Evolutionary conservation across 1,139 yeast species (phyloP), one percentile per base, ranked within the genome.

Genomic region (Wickerhamomyces sp.): DNA sequence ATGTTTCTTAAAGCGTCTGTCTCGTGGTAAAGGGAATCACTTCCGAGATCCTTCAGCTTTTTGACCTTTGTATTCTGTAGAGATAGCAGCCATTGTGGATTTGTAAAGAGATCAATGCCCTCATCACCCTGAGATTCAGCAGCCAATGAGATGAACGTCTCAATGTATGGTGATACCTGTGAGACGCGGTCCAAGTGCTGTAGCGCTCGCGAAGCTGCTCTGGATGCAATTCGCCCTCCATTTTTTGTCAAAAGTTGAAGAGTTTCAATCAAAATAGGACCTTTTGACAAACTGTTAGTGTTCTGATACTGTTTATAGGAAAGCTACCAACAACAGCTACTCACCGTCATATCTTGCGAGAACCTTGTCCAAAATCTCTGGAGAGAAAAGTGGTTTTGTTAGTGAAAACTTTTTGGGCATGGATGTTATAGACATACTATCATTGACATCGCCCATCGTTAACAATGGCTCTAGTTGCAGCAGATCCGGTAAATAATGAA

Each of bases 21-120:
- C 36, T 57, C 60, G 26, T 56, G 58, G 36, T 53, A 56, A 10
- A 54, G 18, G 18, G 39, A 43, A 11, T 56, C 58, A 7, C 51
- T 49, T 10, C 46, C 49, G n/a, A 51, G 34, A 1, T 45, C 50
- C 34, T 41, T 48, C 36, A 56, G 36, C 31, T 37, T 41, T 15
- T 35, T 48, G 3, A 37, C 23, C 37, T 45, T 54, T 9, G 36
- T 39, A 18, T 45, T 46, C 23, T 45, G 50, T 23, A 44, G 27
- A 29, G 45, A 29, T 1, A 35, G 30, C 1, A 46, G 45, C 47
- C 54, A 51, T 10, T 45, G 42, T 30, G 45, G 49, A n/a, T 43
- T 34, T 23, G 10, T 31, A 27, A 43, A 50, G n/a, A 29, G 40
- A 7, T 39, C 15, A 5, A 27, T 39, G 15, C 47, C 44, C 2